Percentiles rank a stretch among this genome's conserved stretches.
Conservation (phyloP, 768 basidiomycete genomes). For the Lentinula detonsa region DNA sequence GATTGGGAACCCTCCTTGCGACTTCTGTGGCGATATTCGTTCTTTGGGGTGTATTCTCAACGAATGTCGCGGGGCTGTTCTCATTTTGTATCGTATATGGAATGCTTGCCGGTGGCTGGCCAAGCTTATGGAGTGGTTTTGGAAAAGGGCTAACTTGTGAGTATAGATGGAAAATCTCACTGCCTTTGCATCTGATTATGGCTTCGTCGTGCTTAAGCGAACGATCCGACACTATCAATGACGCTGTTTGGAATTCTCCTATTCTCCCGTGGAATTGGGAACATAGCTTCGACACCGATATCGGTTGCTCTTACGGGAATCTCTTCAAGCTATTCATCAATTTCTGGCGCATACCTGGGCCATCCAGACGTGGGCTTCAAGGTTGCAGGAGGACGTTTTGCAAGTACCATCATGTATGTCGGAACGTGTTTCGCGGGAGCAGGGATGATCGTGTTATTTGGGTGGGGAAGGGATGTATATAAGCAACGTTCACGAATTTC, state of each 20-base stretch:
- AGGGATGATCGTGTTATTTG: conserved; percentile 15
- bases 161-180: background rate
- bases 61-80: conserved; percentile 17
- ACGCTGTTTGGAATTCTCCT: conserved; percentile 19
- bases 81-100: conserved; percentile 22
- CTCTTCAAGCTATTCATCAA: background rate
- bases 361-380: conserved; percentile 15
- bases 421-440: conserved; percentile 26
- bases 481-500: background rate
- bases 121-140: conserved; percentile 21
- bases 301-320: conserved; percentile 6
- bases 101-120: conserved; percentile 23
- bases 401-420: conserved; percentile 21
- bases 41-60: conserved; percentile 21
- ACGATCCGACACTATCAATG: conserved; percentile 18
- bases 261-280: conserved; percentile 22
- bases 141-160: conserved; percentile 17
- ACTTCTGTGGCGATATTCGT: conserved; percentile 21
- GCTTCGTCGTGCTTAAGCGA: conserved; percentile 11
- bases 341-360: background rate
- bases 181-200: background rate
- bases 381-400: conserved; percentile 20
- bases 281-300: conserved; percentile 23
- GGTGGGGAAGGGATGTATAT: conserved; percentile 15
- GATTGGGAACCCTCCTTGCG: conserved; percentile 10